Evolutionary conservation across 2,329 filamentous ascomycete genomes (phyloP), one percentile per base, ranked within the genome.

Genomic region (Paraconiothyrium sp.): DNA sequence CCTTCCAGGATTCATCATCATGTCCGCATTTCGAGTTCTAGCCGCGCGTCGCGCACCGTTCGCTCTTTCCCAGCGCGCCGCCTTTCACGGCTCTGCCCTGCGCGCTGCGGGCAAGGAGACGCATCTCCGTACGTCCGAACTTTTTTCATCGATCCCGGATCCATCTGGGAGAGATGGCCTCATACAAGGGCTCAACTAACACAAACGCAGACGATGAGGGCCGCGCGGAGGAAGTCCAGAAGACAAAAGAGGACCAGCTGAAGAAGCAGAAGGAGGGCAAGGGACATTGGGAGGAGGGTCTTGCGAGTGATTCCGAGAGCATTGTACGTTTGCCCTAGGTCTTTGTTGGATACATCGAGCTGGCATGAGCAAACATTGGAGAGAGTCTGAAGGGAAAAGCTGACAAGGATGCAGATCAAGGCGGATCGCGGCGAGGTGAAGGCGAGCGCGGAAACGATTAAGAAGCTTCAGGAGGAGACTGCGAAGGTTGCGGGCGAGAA

Each of bases 391-490:
- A 13, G 20, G 10, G 14, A 35, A 8, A 6, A 2, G 54, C 60
- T 66, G 39, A 66, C 22, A 1, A 35, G 32, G 22, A 56, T 58
- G 35, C 51, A 77, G 71, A 68, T 84, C 60, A 79, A 80, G 59
- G 82, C 82, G 2, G 82, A 84, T 65, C 76, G 77, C 50, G 75
- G 77, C 67, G 72, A 83, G 56, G 77, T 79, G 20, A 67, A 78
- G 13, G 72, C 79, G 54, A 76, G 80, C 47, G 71, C 77, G 32
- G 67, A 79, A 55, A 77, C 79, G 41, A 82, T 83, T 62, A 76
- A 81, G 71, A 77, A 83, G 59, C 66, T 84, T 57, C 82, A 84
- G 69, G 76, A 83, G 71, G 75, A 83, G 75, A 75, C 79, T 2
- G 78, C 77, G 60, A 75, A 79, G 67, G 66, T 80, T 61, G 69